Base-by-base conservation (phyloP, 2,329 filamentous ascomycete genomes). In the Colletotrichum gigasporum region DNA sequence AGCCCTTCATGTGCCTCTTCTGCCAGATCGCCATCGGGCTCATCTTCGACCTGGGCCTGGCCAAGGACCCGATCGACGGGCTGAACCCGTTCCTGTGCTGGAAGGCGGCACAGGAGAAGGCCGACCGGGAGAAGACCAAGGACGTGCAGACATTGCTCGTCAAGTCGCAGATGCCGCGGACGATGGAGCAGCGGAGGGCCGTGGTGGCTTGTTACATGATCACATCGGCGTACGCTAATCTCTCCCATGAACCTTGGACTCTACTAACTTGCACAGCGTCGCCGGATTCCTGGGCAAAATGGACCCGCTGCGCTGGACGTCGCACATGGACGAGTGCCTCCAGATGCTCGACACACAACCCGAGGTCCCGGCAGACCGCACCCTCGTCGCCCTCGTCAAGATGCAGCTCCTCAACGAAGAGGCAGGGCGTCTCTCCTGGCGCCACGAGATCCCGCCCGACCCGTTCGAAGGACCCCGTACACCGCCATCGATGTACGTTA, bases 241-340 rank as follows among this genome's bases (percentile, higher is more conserved):
- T 50, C 3, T 41, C 6, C 18, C 9, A 4, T 16, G 5, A 8
- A 26, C 44, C 22, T 9, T 32, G 10, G 24, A n/a, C n/a, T n/a
- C n/a, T n/a, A 2, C 35, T 63, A 12, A 62, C 60, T 28, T 24
- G 5, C n/a, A 4, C 20, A 45, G 34, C 10, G 12, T 55, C 32
- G 14, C 32, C 12, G 39, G 24, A 18, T 69, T 65, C 37, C 39
- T 82, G 12, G 76, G 76, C 30, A 77, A 77, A 24, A 72, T 79
- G 48, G 80, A 85, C 47, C 69, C 78, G 5, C 72, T 88, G 59
- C 77, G 76, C 3, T 89, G 86, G 86, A 86, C 81, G 1, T 68
- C 80, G 2, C 80, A 85, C 44, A 79, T 88, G 74, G 85, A 87
- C n/a, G 84, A 87, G 37, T 84, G 80, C 42, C 74, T 87, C 2